These are phyloP conservation scores for Entomortierella lignicola DNA, from an alignment of 192 early-diverging fungal genomes.

Conservation along the genomic window DNA sequence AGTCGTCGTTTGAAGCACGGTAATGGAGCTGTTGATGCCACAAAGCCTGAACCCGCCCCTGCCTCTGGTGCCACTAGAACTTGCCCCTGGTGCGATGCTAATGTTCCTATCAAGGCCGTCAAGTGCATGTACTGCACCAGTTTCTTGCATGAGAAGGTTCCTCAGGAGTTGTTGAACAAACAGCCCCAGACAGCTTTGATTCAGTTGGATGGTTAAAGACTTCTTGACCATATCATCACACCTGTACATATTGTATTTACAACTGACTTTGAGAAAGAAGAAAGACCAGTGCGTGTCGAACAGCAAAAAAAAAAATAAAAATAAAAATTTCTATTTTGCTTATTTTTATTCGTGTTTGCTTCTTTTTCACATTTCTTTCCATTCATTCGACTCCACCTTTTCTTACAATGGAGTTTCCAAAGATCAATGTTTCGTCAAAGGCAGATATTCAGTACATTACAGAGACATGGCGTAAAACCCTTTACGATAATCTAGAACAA, in stretches of 20 bases:
- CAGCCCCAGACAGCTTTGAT: slow-evolving; percentile 39
- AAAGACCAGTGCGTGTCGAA: background rate
- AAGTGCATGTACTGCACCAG: slow-evolving; percentile 60
- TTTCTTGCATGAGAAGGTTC: slow-evolving; percentile 57
- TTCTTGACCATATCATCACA: too few relatives aligned
- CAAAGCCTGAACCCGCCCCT: slow-evolving; percentile 46
- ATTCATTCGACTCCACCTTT: background rate
- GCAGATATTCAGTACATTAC: slow-evolving; percentile 47
- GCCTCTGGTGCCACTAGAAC: slow-evolving; percentile 30
- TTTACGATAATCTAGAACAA: slow-evolving; percentile 12
- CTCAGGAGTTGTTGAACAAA: slow-evolving; percentile 31
- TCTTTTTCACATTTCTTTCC: background rate
- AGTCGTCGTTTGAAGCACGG: slow-evolving; percentile 4
- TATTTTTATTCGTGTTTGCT: background rate
- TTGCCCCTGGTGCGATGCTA: slow-evolving; percentile 55
- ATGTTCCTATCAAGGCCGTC: slow-evolving; percentile 49
- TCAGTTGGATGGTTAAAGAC: slow-evolving; percentile 42
- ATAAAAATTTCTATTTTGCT: background rate
- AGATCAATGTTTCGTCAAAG: slow-evolving; percentile 50
- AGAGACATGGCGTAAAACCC: slow-evolving; percentile 20
- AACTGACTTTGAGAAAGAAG: too few relatives aligned
- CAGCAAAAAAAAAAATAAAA: background rate
- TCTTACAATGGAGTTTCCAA: slow-evolving; percentile 37
- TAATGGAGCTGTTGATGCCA: slow-evolving; percentile 19
- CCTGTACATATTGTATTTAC: too few relatives aligned